Evolutionary conservation across 306 rosid species (phyloP), one percentile per base, ranked within the genome.

Genomic region (Citrullus colocynthis): DNA sequence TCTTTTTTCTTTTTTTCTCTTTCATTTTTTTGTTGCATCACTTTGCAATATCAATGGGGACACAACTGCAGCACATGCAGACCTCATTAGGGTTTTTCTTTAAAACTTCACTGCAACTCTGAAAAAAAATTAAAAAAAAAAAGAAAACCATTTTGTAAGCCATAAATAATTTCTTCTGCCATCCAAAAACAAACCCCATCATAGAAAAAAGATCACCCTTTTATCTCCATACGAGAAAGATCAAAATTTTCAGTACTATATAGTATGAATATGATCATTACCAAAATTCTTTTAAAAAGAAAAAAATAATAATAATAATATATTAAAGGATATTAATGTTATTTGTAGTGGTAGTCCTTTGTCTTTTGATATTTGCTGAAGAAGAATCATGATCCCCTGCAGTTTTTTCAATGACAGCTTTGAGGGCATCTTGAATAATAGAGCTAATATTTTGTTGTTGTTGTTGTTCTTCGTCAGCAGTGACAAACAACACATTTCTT

Each of bases 381-480:
- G 90, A 82, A 39, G 95, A 84, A 32, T 84, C 89, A n/a, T 48
- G 54, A 48, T 87, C 92, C 4, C 84, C 90, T 24, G 78, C 82
- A 30, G 87, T 86, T 85, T 90, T 93, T 81, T 91, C 98, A 90
- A 93, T 93, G 62, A 93, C 97, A 0, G 90, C 91, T 81, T 86
- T 93, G 0, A 93, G 91, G 7, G 98, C 97, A 59, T 93, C 98
- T 55, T 91, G 93, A 75, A 93, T 87, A 17, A 93, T 87, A 17
- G 98, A 87, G 20, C 82, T 90, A 28, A 87, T 86, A 70, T 93
- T 90, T 67, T 81, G 82, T 45, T 88, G 93, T 51, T 77, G 80
- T 15, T 83, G 80, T 15, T 71, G 81, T 13, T 81, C 92, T 2
- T 95, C 88, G 2, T 93, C 98, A 0, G 88, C 87, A 1, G 97